Conservation (phyloP, 2,329 filamentous ascomycete genomes). For the Triangularia setosa region DNA sequence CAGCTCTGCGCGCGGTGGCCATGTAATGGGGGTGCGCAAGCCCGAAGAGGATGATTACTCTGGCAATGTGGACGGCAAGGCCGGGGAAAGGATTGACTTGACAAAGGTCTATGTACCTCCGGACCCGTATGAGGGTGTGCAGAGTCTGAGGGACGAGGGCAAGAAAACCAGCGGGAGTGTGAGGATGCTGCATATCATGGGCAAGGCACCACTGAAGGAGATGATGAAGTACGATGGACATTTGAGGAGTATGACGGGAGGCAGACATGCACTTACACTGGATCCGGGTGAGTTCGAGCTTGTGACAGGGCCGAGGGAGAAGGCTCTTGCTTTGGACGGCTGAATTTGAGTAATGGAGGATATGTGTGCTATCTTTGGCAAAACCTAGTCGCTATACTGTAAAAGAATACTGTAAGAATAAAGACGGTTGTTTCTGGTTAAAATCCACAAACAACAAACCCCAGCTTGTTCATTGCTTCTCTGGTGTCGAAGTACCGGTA, state of each 20-base stretch:
- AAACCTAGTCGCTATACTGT: not conserved
- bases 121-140: conserved; percentile 69
- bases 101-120: conserved; percentile 79
- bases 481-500: not conserved
- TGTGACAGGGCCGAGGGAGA: conserved; percentile 53
- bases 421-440: not conserved
- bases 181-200: conserved; percentile 64
- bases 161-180: conserved; percentile 37
- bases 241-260: conserved; percentile 81
- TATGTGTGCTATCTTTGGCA: not conserved
- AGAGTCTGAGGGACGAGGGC: conserved; percentile 50
- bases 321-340: conserved; percentile 25
- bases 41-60: conserved; percentile 36
- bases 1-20: conserved; percentile 68
- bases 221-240: conserved; percentile 95
- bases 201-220: conserved; percentile 87
- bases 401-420: not conserved
- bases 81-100: conserved; percentile 55
- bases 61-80: conserved; percentile 22
- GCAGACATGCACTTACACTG: conserved; percentile 62
- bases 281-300: conserved; percentile 54
- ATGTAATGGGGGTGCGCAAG: conserved; percentile 66
- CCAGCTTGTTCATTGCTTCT: too few relatives aligned
- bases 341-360: not conserved
- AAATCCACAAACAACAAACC: too few relatives aligned